These are phyloP conservation scores for Tetradesmus lagerheimii DNA, from an alignment of 139 green algal genomes.

Conservation along the genomic window DNA sequence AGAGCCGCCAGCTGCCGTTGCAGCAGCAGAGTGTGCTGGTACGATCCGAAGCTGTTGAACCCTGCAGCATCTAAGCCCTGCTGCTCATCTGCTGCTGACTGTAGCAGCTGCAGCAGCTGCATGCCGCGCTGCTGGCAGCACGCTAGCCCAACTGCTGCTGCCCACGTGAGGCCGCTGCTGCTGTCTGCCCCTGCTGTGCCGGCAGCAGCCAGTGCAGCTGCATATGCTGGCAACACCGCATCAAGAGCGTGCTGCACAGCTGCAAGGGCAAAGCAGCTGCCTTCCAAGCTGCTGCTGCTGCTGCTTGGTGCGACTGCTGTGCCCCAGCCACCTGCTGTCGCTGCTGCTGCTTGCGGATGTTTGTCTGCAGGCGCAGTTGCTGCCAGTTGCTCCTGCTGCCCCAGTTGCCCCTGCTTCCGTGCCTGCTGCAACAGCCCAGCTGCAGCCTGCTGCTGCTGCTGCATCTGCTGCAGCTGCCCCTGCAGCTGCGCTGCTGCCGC, in stretches of 20 bases:
- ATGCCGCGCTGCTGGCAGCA: conserved; percentile 27
- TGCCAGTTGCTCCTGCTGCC: not conserved
- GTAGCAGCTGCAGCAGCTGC: conserved; percentile 40
- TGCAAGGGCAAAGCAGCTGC: not conserved
- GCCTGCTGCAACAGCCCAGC: not conserved
- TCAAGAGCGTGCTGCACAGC: not conserved
- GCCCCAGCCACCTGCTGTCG: conserved; percentile 9
- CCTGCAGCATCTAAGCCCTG: not conserved
- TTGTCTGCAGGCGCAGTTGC: no score
- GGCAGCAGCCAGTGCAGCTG: not conserved
- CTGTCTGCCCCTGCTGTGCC: not conserved
- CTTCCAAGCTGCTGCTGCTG: conserved; percentile 5
- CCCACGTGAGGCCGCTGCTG: not conserved
- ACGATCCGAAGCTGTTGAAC: conserved; percentile 31
- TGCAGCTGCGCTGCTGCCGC: not conserved
- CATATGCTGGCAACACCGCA: not conserved
- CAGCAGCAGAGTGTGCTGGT: not conserved
- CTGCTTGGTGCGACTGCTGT: not conserved
- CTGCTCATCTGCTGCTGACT: conserved; percentile 6
- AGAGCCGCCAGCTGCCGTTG: conserved; percentile 12
- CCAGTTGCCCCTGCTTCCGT: not conserved
- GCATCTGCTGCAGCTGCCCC: not conserved
- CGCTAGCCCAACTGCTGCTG: not conserved
- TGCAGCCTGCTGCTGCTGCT: not conserved
- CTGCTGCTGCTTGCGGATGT: not conserved